Base-by-base conservation (phyloP, 1,284 basidiomycete species). In the Ustilago lituana region DNA sequence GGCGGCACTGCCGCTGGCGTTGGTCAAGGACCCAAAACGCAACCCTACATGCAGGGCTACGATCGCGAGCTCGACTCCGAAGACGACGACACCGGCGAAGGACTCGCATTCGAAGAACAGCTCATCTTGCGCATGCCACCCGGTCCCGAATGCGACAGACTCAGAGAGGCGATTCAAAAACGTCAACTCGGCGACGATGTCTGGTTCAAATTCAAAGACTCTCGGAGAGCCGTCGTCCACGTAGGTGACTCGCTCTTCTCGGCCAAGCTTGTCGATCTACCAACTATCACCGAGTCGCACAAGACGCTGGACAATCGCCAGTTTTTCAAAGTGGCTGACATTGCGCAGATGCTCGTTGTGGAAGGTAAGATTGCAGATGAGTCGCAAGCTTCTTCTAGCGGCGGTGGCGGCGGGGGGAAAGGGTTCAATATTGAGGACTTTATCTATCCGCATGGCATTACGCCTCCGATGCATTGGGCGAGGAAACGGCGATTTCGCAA, bases 181-280 rank as follows among this genome's bases (percentile, higher is more conserved):
- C 88, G 82, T 2, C 73, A 93, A 64, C 91, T 93, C 73, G 86
- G 93, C 26, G 84, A 90, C 72, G 93, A 96, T 74, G 88, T 98
- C 10, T 97, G 74, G 91, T 94, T 99, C 87, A 98, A 96, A 84
- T 98, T 99, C 83, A 94, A 98, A 84, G 95, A 99, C 83, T 92
- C 94, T 48, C 87, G 96, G 44, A 85, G 96, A 73, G 96, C 92
- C 3, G 86, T 91, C 23, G 94, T 99, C 81, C 92, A 94, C 81
- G 87, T 95, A 26, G 91, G 90, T 19, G 89, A 89, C 66, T 88
- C 86, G 49, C 86, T 88, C 1, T 97, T 94, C 80, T 87, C 91
- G 19, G 89, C 96, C 20, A 98, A 98, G 83, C 87, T 99, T 9
- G 96, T 98, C 55, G 96, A 99, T 83, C 84, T 99, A 51, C 96